Evolutionary conservation across 305 asterid genomes (phyloP).

Genomic region (Fraxinus latifolia): DNA sequence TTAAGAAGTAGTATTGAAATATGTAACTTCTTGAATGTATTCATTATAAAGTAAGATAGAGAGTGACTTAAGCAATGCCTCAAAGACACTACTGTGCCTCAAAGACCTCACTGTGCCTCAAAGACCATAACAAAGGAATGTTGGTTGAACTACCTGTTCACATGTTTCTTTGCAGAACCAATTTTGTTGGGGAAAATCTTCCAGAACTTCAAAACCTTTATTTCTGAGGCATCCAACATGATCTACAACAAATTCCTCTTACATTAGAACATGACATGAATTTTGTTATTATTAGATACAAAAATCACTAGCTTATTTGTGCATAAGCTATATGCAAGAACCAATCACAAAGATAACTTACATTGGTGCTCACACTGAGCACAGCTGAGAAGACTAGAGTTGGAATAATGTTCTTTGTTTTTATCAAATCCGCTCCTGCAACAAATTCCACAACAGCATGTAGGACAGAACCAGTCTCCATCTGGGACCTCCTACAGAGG

Average conservation of each 20-base stretch:
- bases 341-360: conserved; percentile 39
- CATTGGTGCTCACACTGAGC: conserved; percentile 73
- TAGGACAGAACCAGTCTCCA: conserved; percentile 92
- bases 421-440: conserved; percentile 30
- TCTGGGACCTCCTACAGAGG: conserved; percentile 67
- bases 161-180: conserved; percentile 77
- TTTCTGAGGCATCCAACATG: conserved; percentile 58
- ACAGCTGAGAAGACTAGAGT: conserved; percentile 40
- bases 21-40: not conserved
- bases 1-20: not conserved
- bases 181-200: conserved; percentile 32
- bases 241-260: conserved; percentile 43
- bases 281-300: not conserved
- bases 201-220: conserved; percentile 31
- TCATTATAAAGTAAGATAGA: not conserved
- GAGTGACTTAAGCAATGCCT: not conserved
- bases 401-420: conserved; percentile 28
- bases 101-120: not conserved
- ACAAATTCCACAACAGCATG: conserved; percentile 84
- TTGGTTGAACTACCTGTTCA: conserved; percentile 49
- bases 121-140: not conserved
- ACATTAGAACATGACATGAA: conserved; percentile 21
- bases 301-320: conserved; percentile 2
- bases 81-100: not conserved
- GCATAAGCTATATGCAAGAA: conserved; percentile 2